Evolutionary conservation across 495 filamentous ascomycete species (phyloP), one percentile per base, ranked within the genome.

Genomic region (Durotheca rogersii): DNA sequence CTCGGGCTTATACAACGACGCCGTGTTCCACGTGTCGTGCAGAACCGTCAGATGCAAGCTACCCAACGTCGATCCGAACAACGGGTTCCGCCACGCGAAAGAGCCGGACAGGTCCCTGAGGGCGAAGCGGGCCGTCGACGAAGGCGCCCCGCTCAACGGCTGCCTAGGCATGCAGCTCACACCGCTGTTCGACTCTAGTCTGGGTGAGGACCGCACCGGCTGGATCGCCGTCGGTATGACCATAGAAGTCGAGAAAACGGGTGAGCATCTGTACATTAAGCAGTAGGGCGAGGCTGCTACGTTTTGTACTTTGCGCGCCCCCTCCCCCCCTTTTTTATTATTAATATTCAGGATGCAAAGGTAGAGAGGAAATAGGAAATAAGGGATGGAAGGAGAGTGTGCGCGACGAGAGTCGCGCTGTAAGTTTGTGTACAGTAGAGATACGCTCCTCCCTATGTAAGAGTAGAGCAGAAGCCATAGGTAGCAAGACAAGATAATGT

Each of bases 161-260:
- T 94, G 88, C 63, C 65, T 96, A 44, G 92, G 91, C 1, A 87
- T 95, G 87, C 80, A 92, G 67, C 69, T 94, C 58, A 82, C 87
- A 31, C 86, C 89, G 17, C 69, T 87, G 14, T 78, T 74, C 43
- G 66, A 62, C 21, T 39, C 58, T 7, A 52, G 50, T 17, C 25
- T 56, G 10, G 58, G 62, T 2, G 61, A 64, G 5, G 53, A 54
- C 30, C 45, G 72, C 47, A 71, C 71, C 45, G 66, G 51, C 12
- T 71, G 67, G 64, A 37, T 76, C 11, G 72, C 71, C 36, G 71
- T 74, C 2, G 74, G 73, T 23, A 74, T 73, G 72, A 41, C 46
- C 1, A 42, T 76, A 12, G 64, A 67, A 11, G 69, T 76, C 14
- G 50, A 72, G 19, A 58, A 65, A 38, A 54, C 58, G 33, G 73